These are phyloP conservation scores for Uronychia binucleata DNA, from an alignment of 73 alveolate species.

Conservation along the genomic window DNA sequence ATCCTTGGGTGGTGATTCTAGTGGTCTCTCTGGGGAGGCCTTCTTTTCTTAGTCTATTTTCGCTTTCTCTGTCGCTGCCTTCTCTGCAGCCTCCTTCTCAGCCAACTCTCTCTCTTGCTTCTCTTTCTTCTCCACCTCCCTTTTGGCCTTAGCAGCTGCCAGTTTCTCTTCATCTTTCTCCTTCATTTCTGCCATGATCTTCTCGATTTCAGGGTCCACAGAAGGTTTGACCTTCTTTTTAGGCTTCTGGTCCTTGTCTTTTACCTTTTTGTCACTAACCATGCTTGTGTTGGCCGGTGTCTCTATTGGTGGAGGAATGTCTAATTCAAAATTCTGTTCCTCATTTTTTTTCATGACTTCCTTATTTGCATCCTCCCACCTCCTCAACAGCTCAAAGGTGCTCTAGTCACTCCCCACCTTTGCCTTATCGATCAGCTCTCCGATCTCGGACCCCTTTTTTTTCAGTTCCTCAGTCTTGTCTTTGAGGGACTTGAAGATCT, in stretches of 20 bases:
- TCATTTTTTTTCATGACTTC: neutral
- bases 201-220: neutral
- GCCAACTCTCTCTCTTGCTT: too few species aligned
- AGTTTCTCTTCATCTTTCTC: neutral
- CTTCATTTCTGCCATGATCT: neutral
- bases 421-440: slow-evolving; percentile 51
- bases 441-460: slow-evolving; percentile 36
- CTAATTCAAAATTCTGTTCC: neutral
- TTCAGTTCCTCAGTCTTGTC: slow-evolving; percentile 29
- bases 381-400: slow-evolving; percentile 22
- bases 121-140: too few species aligned
- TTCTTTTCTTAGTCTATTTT: too few species aligned
- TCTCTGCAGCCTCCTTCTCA: too few species aligned
- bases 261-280: neutral
- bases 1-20: too few species aligned
- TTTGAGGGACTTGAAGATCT: slow-evolving; percentile 36
- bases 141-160: neutral
- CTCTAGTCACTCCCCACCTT: slow-evolving; percentile 31
- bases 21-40: too few species aligned
- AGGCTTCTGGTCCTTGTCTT: neutral
- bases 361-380: slow-evolving; percentile 42
- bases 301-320: neutral
- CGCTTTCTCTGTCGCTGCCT: too few species aligned
- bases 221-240: neutral
- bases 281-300: neutral